phyloP scores from a whole-genome alignment of 164 flowering plant species.

The Macadamia tetraphylla region DNA sequence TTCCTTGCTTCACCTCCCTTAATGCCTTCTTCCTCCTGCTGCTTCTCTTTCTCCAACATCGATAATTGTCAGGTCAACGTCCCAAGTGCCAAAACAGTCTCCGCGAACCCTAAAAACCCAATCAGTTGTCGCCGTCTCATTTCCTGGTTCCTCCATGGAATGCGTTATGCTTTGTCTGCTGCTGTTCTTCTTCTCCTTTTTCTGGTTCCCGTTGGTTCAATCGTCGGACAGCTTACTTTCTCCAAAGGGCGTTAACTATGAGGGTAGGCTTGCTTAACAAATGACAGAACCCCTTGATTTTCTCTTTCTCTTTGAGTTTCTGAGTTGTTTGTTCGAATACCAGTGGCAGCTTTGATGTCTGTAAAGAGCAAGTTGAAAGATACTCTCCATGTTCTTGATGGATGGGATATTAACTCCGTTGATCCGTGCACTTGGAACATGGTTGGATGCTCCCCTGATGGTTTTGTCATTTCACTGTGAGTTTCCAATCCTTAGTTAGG shows the following conservation, averaged over 20 bases:
- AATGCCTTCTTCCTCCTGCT: too few relatives aligned
- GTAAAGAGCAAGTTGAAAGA: conserved; percentile 73
- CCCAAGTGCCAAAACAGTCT: not conserved
- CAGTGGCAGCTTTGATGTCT: conserved; percentile 94
- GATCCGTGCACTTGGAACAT: conserved; percentile 98
- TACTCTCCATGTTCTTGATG: conserved; percentile 50
- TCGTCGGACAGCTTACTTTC: conserved; percentile 66
- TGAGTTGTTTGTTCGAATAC: not conserved
- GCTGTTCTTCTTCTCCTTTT: conserved; percentile 17
- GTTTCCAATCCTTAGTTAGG: conserved; percentile 8
- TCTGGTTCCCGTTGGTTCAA: conserved; percentile 16
- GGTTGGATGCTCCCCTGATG: conserved; percentile 81
- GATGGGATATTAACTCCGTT: conserved; percentile 97
- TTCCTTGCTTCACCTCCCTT: too few relatives aligned
- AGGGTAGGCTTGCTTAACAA: conserved; percentile 40
- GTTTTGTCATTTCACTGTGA: conserved; percentile 85
- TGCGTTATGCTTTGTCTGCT: not conserved
- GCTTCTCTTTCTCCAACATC: too few relatives aligned
- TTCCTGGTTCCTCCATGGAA: conserved; percentile 27
- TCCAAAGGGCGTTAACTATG: conserved; percentile 94
- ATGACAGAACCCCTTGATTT: not conserved
- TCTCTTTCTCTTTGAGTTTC: conserved; percentile 3
- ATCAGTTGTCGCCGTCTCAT: not conserved
- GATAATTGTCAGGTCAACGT: not conserved
- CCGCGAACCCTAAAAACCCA: not conserved